Evolutionary conservation across 2,329 filamentous ascomycete species (phyloP), one percentile per base, ranked within the genome.

Genomic region (Fusarium illudens): DNA sequence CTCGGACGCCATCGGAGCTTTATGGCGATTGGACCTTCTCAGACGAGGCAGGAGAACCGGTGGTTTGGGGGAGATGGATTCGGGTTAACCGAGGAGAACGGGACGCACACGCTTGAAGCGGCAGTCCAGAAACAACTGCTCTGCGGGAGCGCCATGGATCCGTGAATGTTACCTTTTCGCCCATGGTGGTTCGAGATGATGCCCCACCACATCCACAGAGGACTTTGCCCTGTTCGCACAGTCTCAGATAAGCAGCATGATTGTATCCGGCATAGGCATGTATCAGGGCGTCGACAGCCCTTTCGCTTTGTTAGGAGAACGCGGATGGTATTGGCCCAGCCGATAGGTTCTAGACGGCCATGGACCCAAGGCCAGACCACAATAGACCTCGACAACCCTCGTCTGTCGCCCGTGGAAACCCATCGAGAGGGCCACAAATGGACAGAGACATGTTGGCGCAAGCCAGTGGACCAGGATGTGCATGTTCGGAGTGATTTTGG

Each of bases 1-100:
- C 51, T 70, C 54, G 51, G 64, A 52, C 56, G 59, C 65, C 55
- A 71, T 63, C 54, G 49, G 60, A 54, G 58, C 67, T 62, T 33
- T 60, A 60, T 54, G 64, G 51, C 58, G 60, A 73, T 63, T 71
- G 62, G 69, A 57, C 55, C 64, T 57, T 46, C 32, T 49, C 36
- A 62, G 32, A 58, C 32, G 27, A 44, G 36, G 37, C 56, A 13
- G 29, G 54, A 57, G 59, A 67, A 67, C 68, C 59, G 50, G 62
- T 60, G 48, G 50, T 58, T 69, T 64, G 55, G 60, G 53, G 58
- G 56, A 60, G 39, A 53, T 53, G 58, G 52, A 58, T 49, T 50
- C 29, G 37, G 17, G 50, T 61, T 62, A 64, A 48, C 60, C 58
- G 65, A 61, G 33, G 42, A 50, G 20, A 36, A 57, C 34, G 58